Evolutionary conservation across 1,284 basidiomycete genomes (phyloP).

Genomic region (Malassezia psittaci): DNA sequence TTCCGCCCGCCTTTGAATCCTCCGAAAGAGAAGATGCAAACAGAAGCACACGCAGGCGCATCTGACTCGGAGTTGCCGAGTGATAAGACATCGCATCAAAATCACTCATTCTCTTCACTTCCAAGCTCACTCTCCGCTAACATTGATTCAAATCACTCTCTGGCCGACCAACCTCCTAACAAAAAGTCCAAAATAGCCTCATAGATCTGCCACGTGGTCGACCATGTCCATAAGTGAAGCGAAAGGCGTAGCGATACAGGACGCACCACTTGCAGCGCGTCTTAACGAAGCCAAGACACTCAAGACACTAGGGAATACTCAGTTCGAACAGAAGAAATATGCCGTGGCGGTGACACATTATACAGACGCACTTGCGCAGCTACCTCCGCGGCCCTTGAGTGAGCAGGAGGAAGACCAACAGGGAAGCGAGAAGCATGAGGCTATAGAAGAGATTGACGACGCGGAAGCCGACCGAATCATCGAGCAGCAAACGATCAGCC

Average conservation of each 20-base stretch:
- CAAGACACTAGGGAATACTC: slow-evolving; percentile 7
- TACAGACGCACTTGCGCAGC: slow-evolving; percentile 10
- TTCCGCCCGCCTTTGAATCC: slow-evolving; percentile 54
- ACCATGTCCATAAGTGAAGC: not conserved
- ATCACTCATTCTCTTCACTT: no score
- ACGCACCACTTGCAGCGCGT: not conserved
- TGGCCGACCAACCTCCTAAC: not conserved
- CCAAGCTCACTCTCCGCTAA: not conserved
- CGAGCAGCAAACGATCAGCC: not conserved
- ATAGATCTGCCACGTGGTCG: not conserved
- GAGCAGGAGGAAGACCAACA: not conserved
- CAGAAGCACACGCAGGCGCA: not conserved
- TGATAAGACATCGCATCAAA: no score
- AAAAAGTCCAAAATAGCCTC: not conserved
- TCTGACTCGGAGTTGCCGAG: not conserved
- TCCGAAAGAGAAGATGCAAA: slow-evolving; percentile 6
- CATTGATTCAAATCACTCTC: not conserved
- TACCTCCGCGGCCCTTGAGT: slow-evolving; percentile 1
- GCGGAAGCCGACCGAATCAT: no score
- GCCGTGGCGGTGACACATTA: slow-evolving; percentile 3
- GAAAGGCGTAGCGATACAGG: not conserved
- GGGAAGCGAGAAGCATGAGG: not conserved
- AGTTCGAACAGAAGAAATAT: slow-evolving; percentile 5
- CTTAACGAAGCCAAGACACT: slow-evolving; percentile 6
- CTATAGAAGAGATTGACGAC: not conserved